Evolutionary conservation across 2,329 filamentous ascomycete genomes (phyloP).

Genomic region (Lecanicillium sp.): DNA sequence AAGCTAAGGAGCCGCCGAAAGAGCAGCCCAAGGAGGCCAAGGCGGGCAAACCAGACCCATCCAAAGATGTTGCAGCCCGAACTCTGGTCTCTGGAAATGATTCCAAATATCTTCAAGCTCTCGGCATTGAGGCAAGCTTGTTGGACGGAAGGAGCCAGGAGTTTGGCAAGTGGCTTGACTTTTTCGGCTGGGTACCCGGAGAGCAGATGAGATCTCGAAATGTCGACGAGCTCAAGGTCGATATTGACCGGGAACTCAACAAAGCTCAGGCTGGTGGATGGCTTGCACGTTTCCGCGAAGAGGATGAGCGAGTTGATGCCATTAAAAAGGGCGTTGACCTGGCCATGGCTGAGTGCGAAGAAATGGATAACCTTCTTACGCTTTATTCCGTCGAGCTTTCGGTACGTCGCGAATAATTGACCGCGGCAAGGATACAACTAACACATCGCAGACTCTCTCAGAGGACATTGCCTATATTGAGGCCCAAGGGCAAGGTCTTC

Average conservation of each 20-base stretch:
- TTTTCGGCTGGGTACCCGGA: slow-evolving; percentile 80
- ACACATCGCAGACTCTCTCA: slow-evolving; percentile 62
- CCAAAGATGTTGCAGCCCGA: slow-evolving; percentile 44
- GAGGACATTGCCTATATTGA: slow-evolving; percentile 97
- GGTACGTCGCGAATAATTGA: slow-evolving; percentile 41
- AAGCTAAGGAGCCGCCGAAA: slow-evolving; percentile 30
- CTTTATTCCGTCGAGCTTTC: slow-evolving; percentile 91
- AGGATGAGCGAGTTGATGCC: slow-evolving; percentile 81
- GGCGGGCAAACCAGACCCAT: slow-evolving; percentile 17
- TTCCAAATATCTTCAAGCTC: slow-evolving; percentile 64
- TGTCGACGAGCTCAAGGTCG: slow-evolving; percentile 71
- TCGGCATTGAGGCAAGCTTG: slow-evolving; percentile 71
- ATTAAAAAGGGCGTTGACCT: slow-evolving; percentile 81
- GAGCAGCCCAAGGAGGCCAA: slow-evolving; percentile 23
- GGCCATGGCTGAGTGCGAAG: slow-evolving; percentile 91
- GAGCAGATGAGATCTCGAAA: slow-evolving; percentile 65
- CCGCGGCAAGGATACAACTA: slow-evolving; percentile 7
- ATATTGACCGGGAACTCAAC: slow-evolving; percentile 80
- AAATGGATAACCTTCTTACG: slow-evolving; percentile 87
- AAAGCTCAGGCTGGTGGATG: slow-evolving; percentile 89
- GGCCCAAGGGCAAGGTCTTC: slow-evolving; percentile 90
- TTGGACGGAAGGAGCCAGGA: slow-evolving; percentile 70
- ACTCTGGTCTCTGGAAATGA: slow-evolving; percentile 65
- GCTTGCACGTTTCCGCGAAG: slow-evolving; percentile 74
- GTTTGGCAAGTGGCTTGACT: slow-evolving; percentile 73